phyloP scores from a whole-genome alignment of 164 flowering plant genomes.

The Piper longum region DNA sequence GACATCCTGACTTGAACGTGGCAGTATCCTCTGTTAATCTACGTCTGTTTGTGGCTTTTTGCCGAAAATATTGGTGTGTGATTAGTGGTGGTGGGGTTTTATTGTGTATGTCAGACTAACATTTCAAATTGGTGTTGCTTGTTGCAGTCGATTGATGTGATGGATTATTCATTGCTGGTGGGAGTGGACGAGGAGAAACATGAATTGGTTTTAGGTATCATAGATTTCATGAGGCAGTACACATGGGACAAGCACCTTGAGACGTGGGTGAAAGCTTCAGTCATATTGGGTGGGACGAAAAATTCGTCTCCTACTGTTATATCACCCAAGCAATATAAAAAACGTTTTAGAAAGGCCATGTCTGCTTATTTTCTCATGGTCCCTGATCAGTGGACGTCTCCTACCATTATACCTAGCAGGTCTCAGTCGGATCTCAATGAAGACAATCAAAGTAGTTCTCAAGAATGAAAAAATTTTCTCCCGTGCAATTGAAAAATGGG shows the following conservation, averaged over 20 bases:
- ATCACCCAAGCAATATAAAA: conserved; percentile 95
- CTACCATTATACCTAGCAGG: conserved; percentile 40
- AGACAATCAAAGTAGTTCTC: conserved; percentile 35
- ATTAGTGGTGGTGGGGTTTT: background rate
- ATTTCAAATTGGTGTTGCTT: background rate
- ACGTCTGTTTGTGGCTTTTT: background rate
- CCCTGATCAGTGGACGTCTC: conserved; percentile 92
- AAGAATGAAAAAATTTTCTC: conserved; percentile 20
- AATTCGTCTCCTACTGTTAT: conserved; percentile 83
- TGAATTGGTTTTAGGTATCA: conserved; percentile 88
- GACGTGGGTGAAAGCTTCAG: conserved; percentile 96
- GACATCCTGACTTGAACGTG: background rate
- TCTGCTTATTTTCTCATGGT: conserved; percentile 88
- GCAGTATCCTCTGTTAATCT: background rate
- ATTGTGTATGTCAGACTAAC: background rate
- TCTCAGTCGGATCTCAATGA: conserved; percentile 56
- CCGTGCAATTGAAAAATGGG: conserved; percentile 1
- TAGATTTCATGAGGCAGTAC: conserved; percentile 97
- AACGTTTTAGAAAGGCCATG: conserved; percentile 97
- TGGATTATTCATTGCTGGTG: conserved; percentile 94
- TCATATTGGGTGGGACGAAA: conserved; percentile 87
- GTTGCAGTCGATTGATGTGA: conserved; percentile 83
- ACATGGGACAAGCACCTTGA: conserved; percentile 99
- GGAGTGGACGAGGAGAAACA: conserved; percentile 92
- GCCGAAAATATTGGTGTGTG: background rate